phyloP scores from a whole-genome alignment of 1,284 basidiomycete genomes.

The Psilocybe mexicana region DNA sequence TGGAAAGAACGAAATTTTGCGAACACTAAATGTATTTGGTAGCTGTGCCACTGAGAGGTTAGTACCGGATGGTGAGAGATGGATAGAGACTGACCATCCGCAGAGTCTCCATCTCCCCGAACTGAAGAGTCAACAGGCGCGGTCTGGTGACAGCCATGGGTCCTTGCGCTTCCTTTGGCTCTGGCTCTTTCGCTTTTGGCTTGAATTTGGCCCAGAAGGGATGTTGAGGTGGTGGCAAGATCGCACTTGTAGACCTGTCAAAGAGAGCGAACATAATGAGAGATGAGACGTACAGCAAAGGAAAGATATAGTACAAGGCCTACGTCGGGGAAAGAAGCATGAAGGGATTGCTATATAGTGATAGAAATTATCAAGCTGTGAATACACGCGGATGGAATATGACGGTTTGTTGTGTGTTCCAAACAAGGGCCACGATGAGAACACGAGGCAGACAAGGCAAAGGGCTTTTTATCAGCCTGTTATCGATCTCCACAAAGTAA shows the following conservation, averaged over 20 bases:
- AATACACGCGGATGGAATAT: slow-evolving; percentile 26
- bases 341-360: slow-evolving; percentile 29
- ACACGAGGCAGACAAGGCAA: slow-evolving; percentile 47
- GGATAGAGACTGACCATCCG: slow-evolving; percentile 51
- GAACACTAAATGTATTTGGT: slow-evolving; percentile 60
- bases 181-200: slow-evolving; percentile 62
- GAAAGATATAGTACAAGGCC: slow-evolving; percentile 36
- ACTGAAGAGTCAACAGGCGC: slow-evolving; percentile 76
- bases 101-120: slow-evolving; percentile 81
- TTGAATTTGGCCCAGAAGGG: slow-evolving; percentile 74
- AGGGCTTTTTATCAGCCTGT: slow-evolving; percentile 15
- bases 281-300: slow-evolving; percentile 32
- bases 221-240: slow-evolving; percentile 53
- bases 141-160: slow-evolving; percentile 50
- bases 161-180: slow-evolving; percentile 40
- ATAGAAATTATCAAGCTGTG: slow-evolving; percentile 31
- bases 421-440: slow-evolving; percentile 40
- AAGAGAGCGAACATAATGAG: slow-evolving; percentile 32
- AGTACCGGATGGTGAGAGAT: not conserved
- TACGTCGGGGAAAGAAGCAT: slow-evolving; percentile 83
- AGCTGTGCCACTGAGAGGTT: slow-evolving; percentile 41
- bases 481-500: slow-evolving; percentile 23
- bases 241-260: slow-evolving; percentile 64
- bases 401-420: slow-evolving; percentile 22
- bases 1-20: slow-evolving; percentile 21